Evolutionary conservation across 2,329 filamentous ascomycete species (phyloP), one percentile per base, ranked within the genome.

Genomic region (Xylaria sp.): DNA sequence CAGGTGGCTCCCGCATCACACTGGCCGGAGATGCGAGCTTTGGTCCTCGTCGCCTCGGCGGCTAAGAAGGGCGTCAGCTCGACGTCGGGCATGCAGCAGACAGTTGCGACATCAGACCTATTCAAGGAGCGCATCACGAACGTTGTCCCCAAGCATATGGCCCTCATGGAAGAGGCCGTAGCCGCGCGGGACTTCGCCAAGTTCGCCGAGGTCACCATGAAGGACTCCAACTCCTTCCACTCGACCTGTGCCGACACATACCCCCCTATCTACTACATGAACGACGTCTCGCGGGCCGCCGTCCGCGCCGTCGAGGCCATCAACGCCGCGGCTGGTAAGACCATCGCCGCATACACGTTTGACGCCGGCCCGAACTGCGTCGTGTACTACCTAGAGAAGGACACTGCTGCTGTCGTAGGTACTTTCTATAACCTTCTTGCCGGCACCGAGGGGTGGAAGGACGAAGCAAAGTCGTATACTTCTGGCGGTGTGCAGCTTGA

Each of bases 261-360:
- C 79, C 95, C 96, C 44, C 95, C 96, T 17, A 99, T 99, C 74
- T 97, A 97, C 79, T 99, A 99, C 83, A 89, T 99, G 84, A 99
- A 97, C 79, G 95, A 99, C 75, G 89, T 94, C 15, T 94, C 90
- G 19, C 84, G 90, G 37, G 92, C 94, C 1, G 93, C 94, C 5
- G 92, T 99, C 62, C 85, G 92, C 54, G 88, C 92, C 15, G 93
- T 97, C 29, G 93, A 99, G 80, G 85, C 88, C 69, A 91, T 98
- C 79, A 99, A 99, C 74, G 83, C 83, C 55, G 84, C 85, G 23
- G 92, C 90, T 4, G 93, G 92, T 55, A 89, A 87, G 79, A 88
- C 86, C 0, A 85, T 98, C 17, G 93, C 92, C 3, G 95, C 95
- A 3, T 99, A 99, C 77, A 99, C 95, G 0, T 99, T 98, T 72